Percentiles rank a stretch among this genome's conserved stretches.
These are phyloP conservation scores for Cystobasidium slooffiae DNA, from an alignment of 1,284 basidiomycete genomes.

Conservation along the genomic window DNA sequence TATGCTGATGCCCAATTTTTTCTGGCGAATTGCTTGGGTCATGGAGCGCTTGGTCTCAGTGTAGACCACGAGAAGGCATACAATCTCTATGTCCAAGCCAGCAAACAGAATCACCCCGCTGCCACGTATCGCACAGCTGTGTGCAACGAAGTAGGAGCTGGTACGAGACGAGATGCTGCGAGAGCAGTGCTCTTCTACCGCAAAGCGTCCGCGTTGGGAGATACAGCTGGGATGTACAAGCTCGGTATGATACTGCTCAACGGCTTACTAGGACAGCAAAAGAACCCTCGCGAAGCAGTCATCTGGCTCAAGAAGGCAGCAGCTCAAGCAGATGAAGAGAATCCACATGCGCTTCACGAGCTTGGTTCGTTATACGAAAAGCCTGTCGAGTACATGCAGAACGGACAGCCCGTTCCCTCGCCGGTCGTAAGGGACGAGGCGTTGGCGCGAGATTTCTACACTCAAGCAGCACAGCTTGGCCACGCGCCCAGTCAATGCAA, in stretches of 20 bases:
- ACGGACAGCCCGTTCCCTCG: conserved; percentile 48
- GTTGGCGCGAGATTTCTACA: conserved; percentile 84
- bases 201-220: conserved; percentile 92
- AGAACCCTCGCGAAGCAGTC: conserved; percentile 87
- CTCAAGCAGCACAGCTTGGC: conserved; percentile 89
- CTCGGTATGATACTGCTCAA: conserved; percentile 92
- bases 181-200: conserved; percentile 94
- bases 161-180: conserved; percentile 85
- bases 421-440: conserved; percentile 73
- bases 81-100: conserved; percentile 95
- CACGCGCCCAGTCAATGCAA: conserved; percentile 94
- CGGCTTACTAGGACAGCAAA: conserved; percentile 79
- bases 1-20: conserved; percentile 99
- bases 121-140: conserved; percentile 97
- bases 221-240: conserved; percentile 99
- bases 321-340: conserved; percentile 96
- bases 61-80: conserved; percentile 98
- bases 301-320: conserved; percentile 94
- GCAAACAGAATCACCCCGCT: conserved; percentile 93
- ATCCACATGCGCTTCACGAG: conserved; percentile 96
- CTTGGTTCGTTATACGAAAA: conserved; percentile 75
- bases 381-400: conserved; percentile 61
- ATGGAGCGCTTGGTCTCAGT: conserved; percentile 87
- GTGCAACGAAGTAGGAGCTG: conserved; percentile 99
- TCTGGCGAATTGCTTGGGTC: conserved; percentile 95